phyloP scores from a whole-genome alignment of 306 rosid genomes.

The Parietaria judaica region DNA sequence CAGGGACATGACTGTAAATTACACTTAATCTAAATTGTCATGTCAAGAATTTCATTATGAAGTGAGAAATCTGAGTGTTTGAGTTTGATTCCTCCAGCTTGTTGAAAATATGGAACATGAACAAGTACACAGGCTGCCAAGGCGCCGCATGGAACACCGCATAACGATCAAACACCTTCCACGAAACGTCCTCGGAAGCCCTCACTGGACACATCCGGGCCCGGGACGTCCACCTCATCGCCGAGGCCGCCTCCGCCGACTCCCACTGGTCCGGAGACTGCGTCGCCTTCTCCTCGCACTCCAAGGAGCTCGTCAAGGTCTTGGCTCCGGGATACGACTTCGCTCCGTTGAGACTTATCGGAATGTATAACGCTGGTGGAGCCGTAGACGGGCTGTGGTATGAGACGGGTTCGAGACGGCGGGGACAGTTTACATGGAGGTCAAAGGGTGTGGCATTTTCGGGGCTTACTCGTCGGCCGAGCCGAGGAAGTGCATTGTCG shows the following conservation, averaged over 20 bases:
- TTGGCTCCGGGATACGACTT: constrained; percentile 33
- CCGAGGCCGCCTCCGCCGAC: constrained; percentile 33
- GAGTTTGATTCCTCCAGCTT: constrained; percentile 26
- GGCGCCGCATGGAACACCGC: constrained; percentile 84
- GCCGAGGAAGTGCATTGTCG: constrained; percentile 45
- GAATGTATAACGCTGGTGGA: constrained; percentile 96
- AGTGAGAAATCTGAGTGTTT: background rate
- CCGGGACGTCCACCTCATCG: constrained; percentile 59
- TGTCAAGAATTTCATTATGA: too few relatives aligned
- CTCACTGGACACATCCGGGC: constrained; percentile 53
- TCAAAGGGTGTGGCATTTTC: constrained; percentile 51
- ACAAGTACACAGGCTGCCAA: constrained; percentile 73
- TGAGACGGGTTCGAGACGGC: constrained; percentile 22
- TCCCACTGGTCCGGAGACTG: constrained; percentile 67
- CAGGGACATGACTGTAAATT: too few relatives aligned
- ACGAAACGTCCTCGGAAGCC: constrained; percentile 34
- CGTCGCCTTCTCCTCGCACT: constrained; percentile 33
- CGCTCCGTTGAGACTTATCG: constrained; percentile 66
- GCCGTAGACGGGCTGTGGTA: constrained; percentile 56
- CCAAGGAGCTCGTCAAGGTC: constrained; percentile 39
- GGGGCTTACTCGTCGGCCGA: constrained; percentile 61
- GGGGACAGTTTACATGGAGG: constrained; percentile 34
- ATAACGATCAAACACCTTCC: constrained; percentile 64
- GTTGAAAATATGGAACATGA: constrained; percentile 96
- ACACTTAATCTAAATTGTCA: too few relatives aligned